phyloP scores from a whole-genome alignment of 2,329 filamentous ascomycete species.

The Cytospora piceae region DNA sequence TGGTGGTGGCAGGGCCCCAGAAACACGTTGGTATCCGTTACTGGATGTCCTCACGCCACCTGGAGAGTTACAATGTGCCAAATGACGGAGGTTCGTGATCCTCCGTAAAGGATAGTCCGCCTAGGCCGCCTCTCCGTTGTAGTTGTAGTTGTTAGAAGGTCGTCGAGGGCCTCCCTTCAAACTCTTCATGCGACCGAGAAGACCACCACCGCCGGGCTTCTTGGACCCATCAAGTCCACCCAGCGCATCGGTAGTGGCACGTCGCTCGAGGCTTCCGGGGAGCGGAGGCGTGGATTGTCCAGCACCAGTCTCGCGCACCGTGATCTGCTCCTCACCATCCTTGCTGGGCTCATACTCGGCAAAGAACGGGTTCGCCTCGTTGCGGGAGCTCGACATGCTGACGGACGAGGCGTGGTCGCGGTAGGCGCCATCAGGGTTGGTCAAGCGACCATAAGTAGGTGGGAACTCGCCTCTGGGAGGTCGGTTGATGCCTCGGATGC shows the following conservation, averaged over 20 bases:
- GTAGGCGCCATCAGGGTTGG: constrained; percentile 57
- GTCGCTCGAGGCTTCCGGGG: constrained; percentile 66
- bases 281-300: constrained; percentile 56
- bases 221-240: constrained; percentile 43
- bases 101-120: neutral
- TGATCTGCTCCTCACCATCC: constrained; percentile 56
- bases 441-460: constrained; percentile 61
- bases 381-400: constrained; percentile 40
- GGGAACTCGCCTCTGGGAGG: constrained; percentile 61
- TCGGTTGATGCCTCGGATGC: constrained; percentile 82
- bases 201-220: constrained; percentile 62
- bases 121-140: constrained; percentile 20
- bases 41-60: neutral
- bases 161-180: constrained; percentile 65
- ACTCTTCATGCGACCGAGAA: constrained; percentile 80
- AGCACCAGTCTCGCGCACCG: constrained; percentile 46
- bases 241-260: constrained; percentile 62
- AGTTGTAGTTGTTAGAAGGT: constrained; percentile 24
- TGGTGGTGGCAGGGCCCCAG: constrained; percentile 1
- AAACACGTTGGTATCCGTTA: constrained; percentile 1
- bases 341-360: constrained; percentile 71
- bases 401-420: constrained; percentile 38
- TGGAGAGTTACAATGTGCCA: constrained; percentile 3
- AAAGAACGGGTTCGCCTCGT: constrained; percentile 78
- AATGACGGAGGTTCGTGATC: constrained; percentile 11